These are phyloP conservation scores for Ceratocystis lukuohia DNA, from an alignment of 2,329 filamentous ascomycete species.

Conservation along the genomic window DNA sequence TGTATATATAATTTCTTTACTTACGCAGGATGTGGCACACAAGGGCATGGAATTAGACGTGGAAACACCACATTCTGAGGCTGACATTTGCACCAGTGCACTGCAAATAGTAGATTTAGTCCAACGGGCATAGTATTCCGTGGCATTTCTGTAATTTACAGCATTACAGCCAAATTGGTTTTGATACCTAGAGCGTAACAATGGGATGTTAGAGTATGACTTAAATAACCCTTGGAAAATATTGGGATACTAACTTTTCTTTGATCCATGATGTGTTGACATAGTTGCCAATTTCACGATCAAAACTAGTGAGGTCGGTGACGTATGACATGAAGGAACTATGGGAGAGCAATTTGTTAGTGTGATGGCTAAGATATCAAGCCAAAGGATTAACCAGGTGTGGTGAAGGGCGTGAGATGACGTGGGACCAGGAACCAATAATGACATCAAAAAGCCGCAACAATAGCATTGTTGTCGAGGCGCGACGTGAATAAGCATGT, in stretches of 20 bases:
- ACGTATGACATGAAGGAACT: constrained; percentile 82
- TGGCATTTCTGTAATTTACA: constrained; percentile 65
- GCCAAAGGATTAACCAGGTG: no score
- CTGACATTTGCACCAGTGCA: constrained; percentile 82
- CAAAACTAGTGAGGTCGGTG: constrained; percentile 62
- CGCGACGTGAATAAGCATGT: no score
- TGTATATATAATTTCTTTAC: constrained; percentile 23
- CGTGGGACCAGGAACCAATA: no score
- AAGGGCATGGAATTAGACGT: constrained; percentile 55
- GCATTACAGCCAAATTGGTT: constrained; percentile 65
- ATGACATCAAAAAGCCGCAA: neutral
- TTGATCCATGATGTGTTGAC: constrained; percentile 62
- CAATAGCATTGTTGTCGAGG: neutral
- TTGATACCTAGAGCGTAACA: constrained; percentile 50
- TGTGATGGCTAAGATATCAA: no score
- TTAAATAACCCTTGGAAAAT: neutral
- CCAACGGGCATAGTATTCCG: constrained; percentile 79
- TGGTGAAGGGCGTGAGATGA: no score
- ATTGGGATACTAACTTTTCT: constrained; percentile 48
- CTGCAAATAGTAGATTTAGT: constrained; percentile 89
- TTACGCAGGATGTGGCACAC: constrained; percentile 78
- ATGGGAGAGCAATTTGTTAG: constrained; percentile 21
- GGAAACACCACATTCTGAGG: constrained; percentile 52
- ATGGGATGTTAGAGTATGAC: neutral
- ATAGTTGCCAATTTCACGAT: constrained; percentile 58